Evolutionary conservation across 2,329 filamentous ascomycete genomes (phyloP), one percentile per base, ranked within the genome.

Genomic region (Colletotrichum orbiculare): DNA sequence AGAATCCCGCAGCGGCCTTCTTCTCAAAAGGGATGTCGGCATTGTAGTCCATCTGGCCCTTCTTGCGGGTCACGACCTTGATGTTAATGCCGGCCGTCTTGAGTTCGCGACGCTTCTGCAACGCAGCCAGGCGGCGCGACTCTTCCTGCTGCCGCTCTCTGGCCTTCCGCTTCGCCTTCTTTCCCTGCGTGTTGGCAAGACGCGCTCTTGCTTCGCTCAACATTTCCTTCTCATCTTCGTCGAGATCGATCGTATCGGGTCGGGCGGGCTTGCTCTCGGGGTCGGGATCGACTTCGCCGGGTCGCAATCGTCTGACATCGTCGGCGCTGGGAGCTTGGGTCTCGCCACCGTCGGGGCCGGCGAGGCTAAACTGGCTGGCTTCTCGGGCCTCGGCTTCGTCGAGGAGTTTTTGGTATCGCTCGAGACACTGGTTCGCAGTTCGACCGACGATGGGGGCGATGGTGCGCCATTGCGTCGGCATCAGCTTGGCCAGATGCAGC

Each of bases 161-260:
- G 39, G 96, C 96, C 84, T 99, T 99, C 71, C 96, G 85, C 84
- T 99, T 99, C 7, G 96, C 96, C 82, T 99, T 99, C 81, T 99
- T 99, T 76, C 96, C 96, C 79, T 98, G 96, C 10, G 96, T 98
- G 74, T 99, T 99, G 68, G 96, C 96, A 69, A 99, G 83, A 81
- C 96, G 93, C 60, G 96, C 96, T 75, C 96, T 92, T 71, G 96
- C 96, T 81, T 99, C 96, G 76, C 94, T 97, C 73, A 99, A 80
- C 96, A 99, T 99, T 79, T 99, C 96, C 82, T 99, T 98, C 79
- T 99, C 96, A 75, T 99, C 96, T 77, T 99, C 96, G 75, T 99
- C 96, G 73, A 99, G 89, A 78, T 99, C 96, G 75, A 99, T 96
- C 6, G 96, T 97, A 77, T 99, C 96, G 43, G 96, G 96, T 66